phyloP scores from a whole-genome alignment of 2,329 filamentous ascomycete species.

The Talaromyces sp. region DNA sequence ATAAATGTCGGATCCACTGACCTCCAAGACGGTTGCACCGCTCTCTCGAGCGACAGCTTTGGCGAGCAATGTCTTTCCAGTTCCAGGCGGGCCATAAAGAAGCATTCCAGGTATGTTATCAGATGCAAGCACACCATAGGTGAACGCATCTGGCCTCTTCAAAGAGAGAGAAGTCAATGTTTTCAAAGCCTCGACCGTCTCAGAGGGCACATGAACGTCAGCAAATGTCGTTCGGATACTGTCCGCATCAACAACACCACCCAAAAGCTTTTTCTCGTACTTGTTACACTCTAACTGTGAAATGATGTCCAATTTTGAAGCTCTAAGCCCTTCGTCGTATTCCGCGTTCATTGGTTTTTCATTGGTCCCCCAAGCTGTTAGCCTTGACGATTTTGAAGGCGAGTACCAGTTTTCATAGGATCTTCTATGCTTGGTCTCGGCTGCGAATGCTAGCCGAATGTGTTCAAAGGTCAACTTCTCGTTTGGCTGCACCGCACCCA shows the following conservation, averaged over 20 bases:
- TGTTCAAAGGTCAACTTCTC: conserved; percentile 40
- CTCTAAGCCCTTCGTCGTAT: background rate
- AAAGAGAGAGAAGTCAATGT: conserved; percentile 85
- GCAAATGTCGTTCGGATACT: conserved; percentile 83
- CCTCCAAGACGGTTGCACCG: conserved; percentile 71
- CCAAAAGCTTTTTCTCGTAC: conserved; percentile 78
- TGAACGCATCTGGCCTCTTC: conserved; percentile 87
- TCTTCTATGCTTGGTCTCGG: conserved; percentile 28
- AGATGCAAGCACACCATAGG: conserved; percentile 85
- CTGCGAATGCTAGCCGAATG: conserved; percentile 35
- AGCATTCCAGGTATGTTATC: conserved; percentile 89
- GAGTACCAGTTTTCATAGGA: conserved; percentile 34
- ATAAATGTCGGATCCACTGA: conserved; percentile 86
- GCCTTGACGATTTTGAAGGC: conserved; percentile 28
- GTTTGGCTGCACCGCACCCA: conserved; percentile 47
- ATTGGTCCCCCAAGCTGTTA: conserved; percentile 14
- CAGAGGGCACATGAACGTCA: conserved; percentile 76
- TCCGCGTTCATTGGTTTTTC: background rate
- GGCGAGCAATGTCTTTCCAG: conserved; percentile 61
- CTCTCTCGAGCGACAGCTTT: conserved; percentile 64
- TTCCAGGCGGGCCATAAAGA: conserved; percentile 77
- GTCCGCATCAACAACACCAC: conserved; percentile 75
- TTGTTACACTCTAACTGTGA: conserved; percentile 61
- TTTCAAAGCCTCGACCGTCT: conserved; percentile 83
- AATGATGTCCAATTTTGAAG: conserved; percentile 42